Conservation (phyloP, 345 rosid species). For the Bretschneidera sinensis region DNA sequence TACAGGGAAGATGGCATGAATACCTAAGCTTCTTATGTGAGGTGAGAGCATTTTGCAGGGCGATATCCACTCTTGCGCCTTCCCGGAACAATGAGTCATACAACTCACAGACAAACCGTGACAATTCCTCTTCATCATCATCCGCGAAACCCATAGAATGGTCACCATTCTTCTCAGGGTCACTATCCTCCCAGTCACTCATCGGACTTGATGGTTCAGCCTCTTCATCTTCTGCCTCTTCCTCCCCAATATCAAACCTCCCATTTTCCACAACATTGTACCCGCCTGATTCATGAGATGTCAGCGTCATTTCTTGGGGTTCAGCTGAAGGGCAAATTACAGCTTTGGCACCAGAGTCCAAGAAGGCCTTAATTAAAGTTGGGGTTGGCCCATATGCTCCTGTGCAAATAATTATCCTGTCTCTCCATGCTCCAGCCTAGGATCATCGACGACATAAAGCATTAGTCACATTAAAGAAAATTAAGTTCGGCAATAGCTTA, state of each 20-base stretch:
- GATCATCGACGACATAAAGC: conserved; percentile 6
- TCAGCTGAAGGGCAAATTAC: conserved; percentile 68
- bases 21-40: conserved; percentile 64
- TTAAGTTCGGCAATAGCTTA: not conserved
- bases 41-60: conserved; percentile 68
- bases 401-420: conserved; percentile 80
- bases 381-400: conserved; percentile 76
- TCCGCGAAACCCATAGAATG: conserved; percentile 53
- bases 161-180: conserved; percentile 45
- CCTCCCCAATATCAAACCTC: conserved; percentile 92
- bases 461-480: conserved; percentile 1
- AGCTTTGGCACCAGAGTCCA: conserved; percentile 90
- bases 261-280: conserved; percentile 51
- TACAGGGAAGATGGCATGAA: conserved; percentile 71
- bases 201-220: conserved; percentile 50
- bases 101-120: conserved; percentile 62
- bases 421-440: conserved; percentile 98
- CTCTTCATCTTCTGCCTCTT: conserved; percentile 78
- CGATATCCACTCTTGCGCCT: conserved; percentile 63
- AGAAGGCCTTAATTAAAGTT: conserved; percentile 53
- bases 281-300: conserved; percentile 47
- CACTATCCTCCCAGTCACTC: conserved; percentile 98
- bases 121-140: conserved; percentile 67
- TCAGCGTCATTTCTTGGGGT: conserved; percentile 53
- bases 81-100: conserved; percentile 68